Base-by-base conservation (phyloP, 306 rosid species). In the Quercus suber region DNA sequence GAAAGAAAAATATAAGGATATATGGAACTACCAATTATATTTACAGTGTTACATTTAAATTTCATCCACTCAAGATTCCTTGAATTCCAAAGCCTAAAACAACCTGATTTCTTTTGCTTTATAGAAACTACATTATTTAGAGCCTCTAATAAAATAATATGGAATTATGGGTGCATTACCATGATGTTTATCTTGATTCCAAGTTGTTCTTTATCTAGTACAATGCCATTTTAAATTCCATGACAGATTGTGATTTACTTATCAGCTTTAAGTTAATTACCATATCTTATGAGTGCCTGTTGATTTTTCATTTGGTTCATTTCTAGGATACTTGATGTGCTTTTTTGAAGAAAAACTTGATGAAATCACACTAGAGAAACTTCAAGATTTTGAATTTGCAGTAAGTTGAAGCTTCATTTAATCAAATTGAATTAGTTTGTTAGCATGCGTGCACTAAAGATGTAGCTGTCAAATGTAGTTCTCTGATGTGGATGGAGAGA, bases 241-340 rank as follows among this genome's bases (percentile, higher is more conserved):
- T 11, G 28, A 59, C 67, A 12, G 28, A 49, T 23, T 23, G 67
- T 63, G n/a, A 65, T 74, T 52, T 52, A 53, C 59, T 55, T 65
- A 23, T 13, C 28, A 23, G 23, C 64, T 64, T 69, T 25, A 35
- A 56, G 64, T 41, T 81, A 28, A 21, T 17, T 65, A 8, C 28
- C 33, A 8, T 28, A 58, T 70, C 23, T 80, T 73, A 60, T 61
- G 14, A 21, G 25, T 78, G 35, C 72, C 77, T 63, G 23, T 67
- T 73, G 56, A 28, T 69, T 25, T 70, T 59, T 59, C 82, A 67
- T 80, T 59, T 59, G 82, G 70, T 80, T 84, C 35, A 61, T 51
- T 69, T 78, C 69, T 77, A 95, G 99, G 99, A 79, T 95, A 95
- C 82, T 83, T 95, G 81, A 88, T 92, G 92, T 92, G 99, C 89